Conservation (phyloP, 2,329 filamentous ascomycete genomes). For the Apiospora pterosperma region DNA sequence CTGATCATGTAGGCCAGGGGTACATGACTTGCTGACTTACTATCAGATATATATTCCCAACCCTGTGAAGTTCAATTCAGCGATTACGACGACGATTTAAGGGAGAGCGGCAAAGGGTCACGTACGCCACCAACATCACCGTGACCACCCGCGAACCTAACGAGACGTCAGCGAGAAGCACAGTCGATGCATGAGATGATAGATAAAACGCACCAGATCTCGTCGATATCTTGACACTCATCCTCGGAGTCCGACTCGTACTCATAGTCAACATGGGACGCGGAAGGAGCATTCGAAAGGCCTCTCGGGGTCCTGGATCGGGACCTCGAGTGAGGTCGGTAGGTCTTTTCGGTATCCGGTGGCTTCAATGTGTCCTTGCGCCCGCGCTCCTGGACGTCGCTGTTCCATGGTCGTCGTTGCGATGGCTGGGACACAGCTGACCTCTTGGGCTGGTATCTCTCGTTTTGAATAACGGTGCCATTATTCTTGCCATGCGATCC, state of each 20-base stretch:
- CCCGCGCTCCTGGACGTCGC: slow-evolving; percentile 10
- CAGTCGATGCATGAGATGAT: background rate
- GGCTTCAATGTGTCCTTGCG: slow-evolving; percentile 16
- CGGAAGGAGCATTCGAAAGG: slow-evolving; percentile 24
- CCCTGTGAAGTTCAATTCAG: slow-evolving; percentile 34
- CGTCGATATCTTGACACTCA: slow-evolving; percentile 68
- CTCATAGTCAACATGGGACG: slow-evolving; percentile 23
- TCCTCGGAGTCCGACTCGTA: slow-evolving; percentile 42
- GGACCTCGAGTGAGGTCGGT: slow-evolving; percentile 30
- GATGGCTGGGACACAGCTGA: slow-evolving; percentile 7
- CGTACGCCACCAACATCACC: slow-evolving; percentile 66
- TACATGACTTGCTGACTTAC: slow-evolving; percentile 64
- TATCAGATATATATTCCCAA: slow-evolving; percentile 56
- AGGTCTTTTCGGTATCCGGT: slow-evolving; percentile 22
- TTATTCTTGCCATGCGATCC: background rate
- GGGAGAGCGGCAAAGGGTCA: background rate
- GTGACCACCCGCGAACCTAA: slow-evolving; percentile 68
- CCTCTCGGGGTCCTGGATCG: slow-evolving; percentile 22
- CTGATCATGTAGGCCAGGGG: slow-evolving; percentile 70
- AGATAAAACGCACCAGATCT: slow-evolving; percentile 54
- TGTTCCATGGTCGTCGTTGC: background rate
- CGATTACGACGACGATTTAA: background rate
- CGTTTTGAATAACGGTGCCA: slow-evolving; percentile 10
- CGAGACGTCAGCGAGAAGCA: background rate
- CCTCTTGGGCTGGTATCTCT: slow-evolving; percentile 34